Conservation (phyloP, 345 rosid species). For the Lagerstroemia speciosa region DNA sequence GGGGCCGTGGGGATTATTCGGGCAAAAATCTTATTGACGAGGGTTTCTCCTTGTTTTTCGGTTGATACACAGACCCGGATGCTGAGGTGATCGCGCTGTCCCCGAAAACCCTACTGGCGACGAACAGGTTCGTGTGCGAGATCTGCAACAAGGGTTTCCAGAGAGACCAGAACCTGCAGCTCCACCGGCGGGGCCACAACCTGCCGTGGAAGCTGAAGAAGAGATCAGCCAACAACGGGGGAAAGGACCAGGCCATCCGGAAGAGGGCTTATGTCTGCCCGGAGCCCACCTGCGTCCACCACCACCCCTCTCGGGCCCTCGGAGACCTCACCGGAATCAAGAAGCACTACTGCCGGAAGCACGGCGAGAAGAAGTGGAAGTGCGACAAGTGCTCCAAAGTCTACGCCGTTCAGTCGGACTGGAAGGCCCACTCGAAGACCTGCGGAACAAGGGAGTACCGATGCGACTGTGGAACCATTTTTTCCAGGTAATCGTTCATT, state of each 20-base stretch:
- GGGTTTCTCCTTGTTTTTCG: background rate
- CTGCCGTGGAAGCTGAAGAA: constrained; percentile 95
- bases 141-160: constrained; percentile 92
- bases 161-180: constrained; percentile 92
- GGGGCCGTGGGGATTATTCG: too few species aligned
- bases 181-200: constrained; percentile 91
- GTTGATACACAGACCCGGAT: constrained; percentile 48
- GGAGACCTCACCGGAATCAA: constrained; percentile 97
- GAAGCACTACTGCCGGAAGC: constrained; percentile 88
- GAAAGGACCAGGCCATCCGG: constrained; percentile 15
- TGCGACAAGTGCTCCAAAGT: constrained; percentile 86
- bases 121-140: constrained; percentile 91
- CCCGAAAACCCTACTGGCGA: constrained; percentile 68
- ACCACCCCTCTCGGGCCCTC: constrained; percentile 84
- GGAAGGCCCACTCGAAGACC: constrained; percentile 93
- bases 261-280: constrained; percentile 78
- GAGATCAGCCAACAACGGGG: constrained; percentile 38
- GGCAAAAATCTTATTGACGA: background rate
- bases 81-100: constrained; percentile 90
- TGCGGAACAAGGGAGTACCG: constrained; percentile 91
- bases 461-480: constrained; percentile 93
- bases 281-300: constrained; percentile 74
- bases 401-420: constrained; percentile 95
- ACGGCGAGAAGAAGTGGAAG: constrained; percentile 96
- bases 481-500: constrained; percentile 49